These are phyloP conservation scores for Ceratobasidium sp. DNA, from an alignment of 1,284 basidiomycete genomes.

Conservation along the genomic window DNA sequence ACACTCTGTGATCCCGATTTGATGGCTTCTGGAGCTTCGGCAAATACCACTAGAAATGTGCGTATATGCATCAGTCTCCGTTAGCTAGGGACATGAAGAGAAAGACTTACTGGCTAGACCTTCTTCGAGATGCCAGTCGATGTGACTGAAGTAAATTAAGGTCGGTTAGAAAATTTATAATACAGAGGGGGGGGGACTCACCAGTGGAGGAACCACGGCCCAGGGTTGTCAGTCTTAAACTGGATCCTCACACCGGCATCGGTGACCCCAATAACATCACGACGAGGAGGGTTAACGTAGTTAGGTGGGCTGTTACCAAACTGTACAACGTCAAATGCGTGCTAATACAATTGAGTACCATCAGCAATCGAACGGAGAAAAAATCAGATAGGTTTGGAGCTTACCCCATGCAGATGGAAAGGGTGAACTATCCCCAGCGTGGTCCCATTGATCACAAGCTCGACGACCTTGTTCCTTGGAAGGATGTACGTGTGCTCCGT, in stretches of 20 bases:
- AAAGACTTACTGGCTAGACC: conserved; percentile 54
- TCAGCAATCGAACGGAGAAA: conserved; percentile 43
- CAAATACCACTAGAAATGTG: conserved; percentile 31
- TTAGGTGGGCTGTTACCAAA: conserved; percentile 56
- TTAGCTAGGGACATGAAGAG: neutral
- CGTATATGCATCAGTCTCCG: conserved; percentile 23
- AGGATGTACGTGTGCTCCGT: conserved; percentile 24
- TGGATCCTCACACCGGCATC: conserved; percentile 56
- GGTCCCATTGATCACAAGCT: conserved; percentile 1
- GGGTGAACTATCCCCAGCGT: conserved; percentile 53
- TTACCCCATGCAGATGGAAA: conserved; percentile 57
- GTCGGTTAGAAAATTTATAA: no score
- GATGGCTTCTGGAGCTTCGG: conserved; percentile 32
- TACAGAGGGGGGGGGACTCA: no score
- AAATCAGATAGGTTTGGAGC: conserved; percentile 17
- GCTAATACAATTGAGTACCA: conserved; percentile 50
- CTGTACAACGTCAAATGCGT: conserved; percentile 58
- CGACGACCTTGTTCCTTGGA: conserved; percentile 35
- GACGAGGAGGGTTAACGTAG: conserved; percentile 59
- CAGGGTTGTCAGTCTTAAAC: conserved; percentile 59
- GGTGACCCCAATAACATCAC: conserved; percentile 54
- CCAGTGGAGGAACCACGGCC: conserved; percentile 65
- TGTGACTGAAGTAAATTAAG: no score
- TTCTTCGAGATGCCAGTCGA: conserved; percentile 64
- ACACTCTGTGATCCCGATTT: conserved; percentile 11